Percentiles rank a stretch among this genome's conserved stretches.
phyloP scores from a whole-genome alignment of 345 rosid species.

The Citrus medica region DNA sequence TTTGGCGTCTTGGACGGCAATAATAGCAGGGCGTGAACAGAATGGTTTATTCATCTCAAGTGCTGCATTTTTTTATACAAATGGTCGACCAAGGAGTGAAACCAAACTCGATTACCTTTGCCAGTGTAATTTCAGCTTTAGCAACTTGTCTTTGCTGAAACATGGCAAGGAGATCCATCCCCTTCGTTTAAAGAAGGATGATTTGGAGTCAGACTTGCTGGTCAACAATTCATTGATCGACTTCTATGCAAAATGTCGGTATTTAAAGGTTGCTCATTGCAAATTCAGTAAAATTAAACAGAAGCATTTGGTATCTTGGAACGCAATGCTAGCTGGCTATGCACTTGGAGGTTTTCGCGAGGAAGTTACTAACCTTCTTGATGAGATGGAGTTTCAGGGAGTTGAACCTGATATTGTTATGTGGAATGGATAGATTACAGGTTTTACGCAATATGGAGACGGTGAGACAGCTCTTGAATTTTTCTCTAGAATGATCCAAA shows the following conservation, averaged over 20 bases:
- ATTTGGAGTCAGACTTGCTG: slow-evolving; percentile 3
- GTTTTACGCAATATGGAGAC: slow-evolving; percentile 26
- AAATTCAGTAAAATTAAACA: slow-evolving; percentile 7
- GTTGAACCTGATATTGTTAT: not conserved
- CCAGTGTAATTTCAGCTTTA: slow-evolving; percentile 17
- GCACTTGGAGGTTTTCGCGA: slow-evolving; percentile 12
- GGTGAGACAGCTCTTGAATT: slow-evolving; percentile 21
- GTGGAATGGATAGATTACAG: slow-evolving; percentile 19
- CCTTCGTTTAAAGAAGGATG: slow-evolving; percentile 1
- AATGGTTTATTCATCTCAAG: slow-evolving; percentile 1
- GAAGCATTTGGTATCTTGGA: slow-evolving; percentile 38
- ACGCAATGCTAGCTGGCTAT: slow-evolving; percentile 29
- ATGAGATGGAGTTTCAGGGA: slow-evolving; percentile 25
- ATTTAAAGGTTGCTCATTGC: not conserved
- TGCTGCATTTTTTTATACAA: slow-evolving; percentile 9
- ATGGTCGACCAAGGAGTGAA: slow-evolving; percentile 21
- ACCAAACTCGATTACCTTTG: slow-evolving; percentile 10
- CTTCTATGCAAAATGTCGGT: slow-evolving; percentile 8
- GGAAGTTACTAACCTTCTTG: slow-evolving; percentile 15
- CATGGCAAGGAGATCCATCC: slow-evolving; percentile 12
- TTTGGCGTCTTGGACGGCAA: slow-evolving; percentile 8
- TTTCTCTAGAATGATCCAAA: slow-evolving; percentile 27
- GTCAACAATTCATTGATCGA: slow-evolving; percentile 1
- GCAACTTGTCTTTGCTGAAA: slow-evolving; percentile 7
- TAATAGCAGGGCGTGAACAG: slow-evolving; percentile 4